Evolutionary conservation across 352 stramenopile species (phyloP).

Genomic region (Phytopythium mirpurense): DNA sequence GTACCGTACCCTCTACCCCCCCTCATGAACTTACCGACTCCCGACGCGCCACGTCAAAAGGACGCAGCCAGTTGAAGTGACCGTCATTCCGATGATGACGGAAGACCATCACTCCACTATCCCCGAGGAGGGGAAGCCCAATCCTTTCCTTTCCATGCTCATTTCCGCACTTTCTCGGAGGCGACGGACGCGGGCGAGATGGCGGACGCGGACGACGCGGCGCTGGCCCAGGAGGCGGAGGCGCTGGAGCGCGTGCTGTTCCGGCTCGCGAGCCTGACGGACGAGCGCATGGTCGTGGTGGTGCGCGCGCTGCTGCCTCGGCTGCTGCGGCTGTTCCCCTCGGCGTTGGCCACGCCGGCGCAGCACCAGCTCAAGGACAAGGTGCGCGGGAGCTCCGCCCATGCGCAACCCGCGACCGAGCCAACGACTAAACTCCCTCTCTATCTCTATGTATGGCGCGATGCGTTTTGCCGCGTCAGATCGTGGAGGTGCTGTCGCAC

Average conservation of each 20-base stretch:
- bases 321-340: conserved; percentile 58
- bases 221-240: conserved; percentile 45
- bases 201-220: conserved; percentile 10
- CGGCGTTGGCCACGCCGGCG: conserved; percentile 22
- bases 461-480: too few species aligned
- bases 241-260: conserved; percentile 76
- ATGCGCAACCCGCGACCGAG: too few species aligned
- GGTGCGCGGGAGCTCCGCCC: too few species aligned
- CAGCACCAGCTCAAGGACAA: conserved; percentile 65
- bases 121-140: neutral
- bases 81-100: neutral
- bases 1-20: too few species aligned
- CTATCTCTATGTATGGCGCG: too few species aligned
- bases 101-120: neutral
- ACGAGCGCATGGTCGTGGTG: conserved; percentile 57
- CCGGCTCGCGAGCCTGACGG: conserved; percentile 62
- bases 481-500: conserved; percentile 67
- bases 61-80: neutral
- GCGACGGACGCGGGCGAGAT: conserved; percentile 4
- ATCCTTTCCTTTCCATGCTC: too few species aligned
- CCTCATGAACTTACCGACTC: too few species aligned
- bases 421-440: too few species aligned
- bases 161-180: conserved; percentile 6
- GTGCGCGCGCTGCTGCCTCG: conserved; percentile 62
- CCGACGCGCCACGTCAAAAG: conserved; percentile 2